Evolutionary conservation across 495 filamentous ascomycete species (phyloP), one percentile per base, ranked within the genome.

Genomic region (Neurospora sp.): DNA sequence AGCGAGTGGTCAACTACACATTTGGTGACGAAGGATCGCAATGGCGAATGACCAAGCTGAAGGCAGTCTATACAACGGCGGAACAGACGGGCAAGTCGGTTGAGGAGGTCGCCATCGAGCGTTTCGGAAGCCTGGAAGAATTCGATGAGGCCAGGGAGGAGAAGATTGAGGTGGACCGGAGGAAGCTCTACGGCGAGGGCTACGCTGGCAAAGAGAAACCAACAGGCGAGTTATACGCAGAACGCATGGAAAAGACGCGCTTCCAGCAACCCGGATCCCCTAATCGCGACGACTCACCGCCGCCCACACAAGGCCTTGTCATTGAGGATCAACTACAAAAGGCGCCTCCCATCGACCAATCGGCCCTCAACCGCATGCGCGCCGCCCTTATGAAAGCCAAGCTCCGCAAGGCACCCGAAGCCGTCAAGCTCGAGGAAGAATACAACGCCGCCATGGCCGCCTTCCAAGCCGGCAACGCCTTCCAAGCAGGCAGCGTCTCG

Each of bases 111-210:
- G 96, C 96, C 2, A 73, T 91, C 37, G 91, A 96, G 75, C 85
- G 92, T 70, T 97, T 91, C 78, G 96, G 95, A 14, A 89, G 89
- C 76, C 80, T 99, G 27, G 87, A 90, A 35, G 90, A 91, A 4
- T 98, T 97, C 79, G 96, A 99, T 78, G 93, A 97, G 77, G 95
- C 94, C 4, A 86, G 96, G 70, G 96, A 99, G 78, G 96, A 99
- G 78, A 91, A 97, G 82, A 89, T 88, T n/a, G 96, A 99, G 77
- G 71, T 99, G 71, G 96, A 96, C 46, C 86, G 96, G 42, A 87
- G 94, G 71, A 88, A 90, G 70, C 88, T 89, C 59, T 99, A 98
- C 77, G 96, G 96, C 0, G 85, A 91, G 70, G 92, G 91, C 39
- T 97, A 95, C 77, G 89, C 94, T 37, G 91, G 91, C 42, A 97